Percentiles rank a stretch among this genome's conserved stretches.
Evolutionary conservation across 176 grass and related monocot species (phyloP).

Genomic region (Avena insularis): DNA sequence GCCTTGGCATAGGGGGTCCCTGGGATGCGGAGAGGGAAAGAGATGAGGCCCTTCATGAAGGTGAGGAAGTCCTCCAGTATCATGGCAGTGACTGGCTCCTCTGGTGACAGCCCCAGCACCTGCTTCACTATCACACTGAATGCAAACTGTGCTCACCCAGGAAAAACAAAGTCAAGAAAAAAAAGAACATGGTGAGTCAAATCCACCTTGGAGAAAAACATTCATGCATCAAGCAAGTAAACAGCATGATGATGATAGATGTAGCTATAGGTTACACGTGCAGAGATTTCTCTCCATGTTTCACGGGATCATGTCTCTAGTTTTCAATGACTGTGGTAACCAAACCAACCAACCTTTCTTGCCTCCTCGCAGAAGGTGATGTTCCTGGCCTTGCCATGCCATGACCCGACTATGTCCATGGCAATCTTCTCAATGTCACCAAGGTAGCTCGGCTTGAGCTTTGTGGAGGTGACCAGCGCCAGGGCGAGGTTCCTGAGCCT

Average conservation of each 20-base stretch:
- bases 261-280: conserved; percentile 22
- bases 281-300: conserved; percentile 46
- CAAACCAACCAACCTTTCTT: conserved; percentile 62
- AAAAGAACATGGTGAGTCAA: conserved; percentile 46
- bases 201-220: conserved; percentile 28
- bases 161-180: not conserved
- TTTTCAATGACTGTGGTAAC: not conserved
- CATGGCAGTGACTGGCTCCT: conserved; percentile 66
- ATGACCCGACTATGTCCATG: conserved; percentile 61
- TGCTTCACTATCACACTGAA: conserved; percentile 99
- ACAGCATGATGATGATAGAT: conserved; percentile 24
- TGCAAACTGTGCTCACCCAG: conserved; percentile 60
- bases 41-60: conserved; percentile 96
- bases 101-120: conserved; percentile 80
- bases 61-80: conserved; percentile 91
- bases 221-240: conserved; percentile 36
- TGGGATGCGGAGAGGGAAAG: conserved; percentile 87
- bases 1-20: conserved; percentile 85
- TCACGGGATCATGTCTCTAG: conserved; percentile 44
- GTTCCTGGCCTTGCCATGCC: conserved; percentile 32
- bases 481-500: conserved; percentile 74
- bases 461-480: conserved; percentile 74
- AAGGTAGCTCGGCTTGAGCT: conserved; percentile 77
- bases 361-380: conserved; percentile 76
- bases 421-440: conserved; percentile 75